These are phyloP conservation scores for Botryotinia globosa DNA, from an alignment of 2,329 filamentous ascomycete genomes.

Conservation along the genomic window DNA sequence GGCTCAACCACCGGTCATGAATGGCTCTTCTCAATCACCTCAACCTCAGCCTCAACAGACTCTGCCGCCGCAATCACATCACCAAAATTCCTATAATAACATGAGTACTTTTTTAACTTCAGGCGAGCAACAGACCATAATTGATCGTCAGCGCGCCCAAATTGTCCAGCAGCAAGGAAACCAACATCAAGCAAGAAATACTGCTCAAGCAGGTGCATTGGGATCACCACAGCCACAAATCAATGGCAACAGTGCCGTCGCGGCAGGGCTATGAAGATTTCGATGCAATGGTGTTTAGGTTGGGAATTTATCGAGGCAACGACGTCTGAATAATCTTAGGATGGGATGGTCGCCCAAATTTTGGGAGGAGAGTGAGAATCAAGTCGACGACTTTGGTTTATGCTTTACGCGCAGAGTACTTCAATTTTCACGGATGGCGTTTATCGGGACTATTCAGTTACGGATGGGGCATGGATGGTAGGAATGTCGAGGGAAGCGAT, in stretches of 20 bases:
- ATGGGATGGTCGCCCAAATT: not conserved
- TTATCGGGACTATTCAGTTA: not conserved
- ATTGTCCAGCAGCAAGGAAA: conserved; percentile 38
- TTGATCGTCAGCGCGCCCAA: conserved; percentile 40
- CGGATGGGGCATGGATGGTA: conserved; percentile 10
- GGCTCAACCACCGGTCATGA: conserved; percentile 29
- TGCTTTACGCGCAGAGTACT: conserved; percentile 9
- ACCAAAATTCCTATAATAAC: conserved; percentile 22
- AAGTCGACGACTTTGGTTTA: conserved; percentile 1
- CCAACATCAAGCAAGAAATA: conserved; percentile 36
- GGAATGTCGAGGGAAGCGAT: conserved; percentile 6
- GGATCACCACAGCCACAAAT: conserved; percentile 32
- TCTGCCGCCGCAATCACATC: conserved; percentile 8
- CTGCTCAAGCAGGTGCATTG: conserved; percentile 32
- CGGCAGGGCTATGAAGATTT: conserved; percentile 9
- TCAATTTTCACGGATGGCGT: conserved; percentile 21
- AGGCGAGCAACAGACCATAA: conserved; percentile 39
- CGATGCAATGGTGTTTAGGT: conserved; percentile 7
- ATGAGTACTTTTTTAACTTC: conserved; percentile 37
- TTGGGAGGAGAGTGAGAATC: not conserved
- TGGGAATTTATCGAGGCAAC: not conserved
- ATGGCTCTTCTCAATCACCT: conserved; percentile 30
- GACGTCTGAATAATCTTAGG: conserved; percentile 15
- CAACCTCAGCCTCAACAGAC: conserved; percentile 24
- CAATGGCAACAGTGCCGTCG: conserved; percentile 31